Evolutionary conservation across 345 rosid genomes (phyloP), one percentile per base, ranked within the genome.

Genomic region (Raphanus raphanistrum): DNA sequence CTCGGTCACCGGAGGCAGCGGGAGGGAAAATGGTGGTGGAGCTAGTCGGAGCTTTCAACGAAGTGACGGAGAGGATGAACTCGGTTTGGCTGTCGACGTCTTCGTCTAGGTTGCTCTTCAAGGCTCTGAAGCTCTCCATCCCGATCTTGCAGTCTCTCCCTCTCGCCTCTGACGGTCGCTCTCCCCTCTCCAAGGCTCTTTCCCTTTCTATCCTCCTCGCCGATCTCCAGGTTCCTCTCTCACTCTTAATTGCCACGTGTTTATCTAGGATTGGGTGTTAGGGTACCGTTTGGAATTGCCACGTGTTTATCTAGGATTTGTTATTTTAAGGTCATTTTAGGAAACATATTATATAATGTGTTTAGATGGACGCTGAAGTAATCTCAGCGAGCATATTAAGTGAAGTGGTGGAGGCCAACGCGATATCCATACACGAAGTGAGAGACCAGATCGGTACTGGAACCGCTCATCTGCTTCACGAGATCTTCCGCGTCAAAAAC

Each of bases 11-110:
- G 83, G 92, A 88, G 72, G 89, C 89, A 55, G 85, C 87, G 3
- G 96, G 97, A 64, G 98, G 96, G 54, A 90, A 89, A 92, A 90
- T 90, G 97, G 97, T 94, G 81, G 95, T 92, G 75, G 90, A 94
- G 88, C 90, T 94, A n/a, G 97, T 94, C 13, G 97, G 97, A 52
- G 92, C 97, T 11, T 94, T 94, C 84, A 94, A 92, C 57, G 85
- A 90, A 84, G 87, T 92, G 1, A 89, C 97, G 17, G 93, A 89
- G 84, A 86, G 94, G 77, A 94, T 92, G 90, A 90, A 86, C 60
- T 89, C 88, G 63, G 73, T 94, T n/a, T 94, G 97, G 54, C 52
- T 94, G 2, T 94, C 98, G 10, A 89, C 87, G 21, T 86, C 93
- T 74, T 90, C 97, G 10, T 90, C 97, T 55, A 79, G 90, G 28